phyloP scores from a whole-genome alignment of 2,329 filamentous ascomycete species.

The Penicillium sp. region DNA sequence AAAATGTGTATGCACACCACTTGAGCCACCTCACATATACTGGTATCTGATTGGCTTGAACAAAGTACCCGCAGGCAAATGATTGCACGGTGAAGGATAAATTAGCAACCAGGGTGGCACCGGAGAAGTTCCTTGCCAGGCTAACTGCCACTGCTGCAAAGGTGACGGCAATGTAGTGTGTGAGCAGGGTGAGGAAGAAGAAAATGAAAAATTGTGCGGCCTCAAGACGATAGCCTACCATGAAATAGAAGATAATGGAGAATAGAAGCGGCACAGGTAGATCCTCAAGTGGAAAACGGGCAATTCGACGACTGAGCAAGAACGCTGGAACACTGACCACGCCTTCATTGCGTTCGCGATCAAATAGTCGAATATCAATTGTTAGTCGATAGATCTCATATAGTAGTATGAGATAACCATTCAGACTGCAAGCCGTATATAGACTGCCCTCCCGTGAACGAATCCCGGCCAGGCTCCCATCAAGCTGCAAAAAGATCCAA shows the following conservation, averaged over 20 bases:
- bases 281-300: slow-evolving; percentile 69
- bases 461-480: slow-evolving; percentile 68
- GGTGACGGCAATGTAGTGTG: slow-evolving; percentile 72
- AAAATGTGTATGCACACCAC: slow-evolving; percentile 46
- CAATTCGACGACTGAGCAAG: slow-evolving; percentile 67
- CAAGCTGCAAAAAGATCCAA: slow-evolving; percentile 69
- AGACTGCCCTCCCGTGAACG: slow-evolving; percentile 71
- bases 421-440: slow-evolving; percentile 69
- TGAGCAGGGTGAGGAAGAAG: slow-evolving; percentile 66
- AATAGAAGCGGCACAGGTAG: slow-evolving; percentile 71
- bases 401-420: slow-evolving; percentile 73
- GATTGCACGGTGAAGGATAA: slow-evolving; percentile 71
- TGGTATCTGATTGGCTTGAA: slow-evolving; percentile 71
- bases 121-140: slow-evolving; percentile 65
- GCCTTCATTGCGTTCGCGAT: slow-evolving; percentile 72
- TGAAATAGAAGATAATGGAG: slow-evolving; percentile 73
- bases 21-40: slow-evolving; percentile 79
- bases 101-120: slow-evolving; percentile 71
- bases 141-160: slow-evolving; percentile 69
- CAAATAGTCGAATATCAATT: slow-evolving; percentile 72
- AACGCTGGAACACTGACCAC: slow-evolving; percentile 70
- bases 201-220: slow-evolving; percentile 69
- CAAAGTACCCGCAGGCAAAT: slow-evolving; percentile 74
- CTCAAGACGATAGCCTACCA: slow-evolving; percentile 69
- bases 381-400: slow-evolving; percentile 76